Base-by-base conservation (phyloP, 225 moss, liverwort and hornwort genomes). In the Polytrichum formosum region DNA sequence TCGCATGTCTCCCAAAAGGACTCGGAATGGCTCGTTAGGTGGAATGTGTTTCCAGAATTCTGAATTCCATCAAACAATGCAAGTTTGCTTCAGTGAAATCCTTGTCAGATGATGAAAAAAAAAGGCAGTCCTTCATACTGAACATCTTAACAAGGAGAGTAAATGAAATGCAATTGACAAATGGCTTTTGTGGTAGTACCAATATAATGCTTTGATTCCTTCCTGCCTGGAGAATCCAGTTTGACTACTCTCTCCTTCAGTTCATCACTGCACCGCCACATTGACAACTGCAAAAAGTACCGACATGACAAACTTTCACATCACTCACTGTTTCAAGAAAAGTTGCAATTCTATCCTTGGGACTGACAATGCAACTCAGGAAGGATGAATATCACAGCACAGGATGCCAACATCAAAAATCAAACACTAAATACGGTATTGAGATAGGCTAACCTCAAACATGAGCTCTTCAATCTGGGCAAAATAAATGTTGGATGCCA, bases 11-110 rank as follows among this genome's bases (percentile, higher is more conserved):
- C 96, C 92, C 63, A 97, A 67, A 7, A 97, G n/a, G 18, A 93
- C 93, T 69, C 96, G 92, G 80, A 93, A 97, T 2, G 96, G 93
- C 74, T 97, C 96, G 56, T 78, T 87, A 6, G 93, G 85, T 16
- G 96, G 96, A 77, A 97, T 97, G 64, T 91, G 96, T 74, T 97
- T 97, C 96, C 96, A 97, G 61, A 97, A 97, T 68, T 97, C 96
- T 95, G 72, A 54, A 80, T 20, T 27, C 28, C 28, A 19, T 26
- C 17, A 22, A 72, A 73, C 73, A 18, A 46, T 16, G 46, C 4
- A 13, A 46, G 13, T 46, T 46, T 46, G 46, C 46, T 13, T 37
- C 46, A 46, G 46, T 46, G 46, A 46, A 13, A 16, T 46, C 3
- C 46, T 46, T 46, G 13, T 37, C 46, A 46, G 46, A 46, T 46